phyloP scores from a whole-genome alignment of 257 asterid genomes.

The Nicotiana tomentosiformis region DNA sequence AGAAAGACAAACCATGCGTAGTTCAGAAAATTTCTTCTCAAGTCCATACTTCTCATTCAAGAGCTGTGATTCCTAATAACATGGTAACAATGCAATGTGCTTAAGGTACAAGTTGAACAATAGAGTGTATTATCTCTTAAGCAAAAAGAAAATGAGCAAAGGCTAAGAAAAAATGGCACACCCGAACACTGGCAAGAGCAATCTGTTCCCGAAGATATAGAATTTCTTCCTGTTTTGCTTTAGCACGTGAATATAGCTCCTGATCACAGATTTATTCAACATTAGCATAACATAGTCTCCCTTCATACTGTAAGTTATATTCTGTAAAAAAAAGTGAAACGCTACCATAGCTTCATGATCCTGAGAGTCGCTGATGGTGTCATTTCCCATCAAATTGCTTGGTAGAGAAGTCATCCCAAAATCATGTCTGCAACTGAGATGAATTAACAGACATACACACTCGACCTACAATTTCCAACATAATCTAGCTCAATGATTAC shows the following conservation, averaged over 20 bases:
- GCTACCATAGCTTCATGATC: slow-evolving; percentile 73
- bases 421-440: slow-evolving; percentile 37
- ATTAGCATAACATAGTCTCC: neutral
- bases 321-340: slow-evolving; percentile 19
- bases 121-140: slow-evolving; percentile 4
- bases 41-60: slow-evolving; percentile 73
- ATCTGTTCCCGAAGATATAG: slow-evolving; percentile 64
- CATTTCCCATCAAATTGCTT: slow-evolving; percentile 46
- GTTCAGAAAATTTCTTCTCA: slow-evolving; percentile 79
- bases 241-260: slow-evolving; percentile 61
- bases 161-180: slow-evolving; percentile 29
- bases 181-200: slow-evolving; percentile 78
- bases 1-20: slow-evolving; percentile 65
- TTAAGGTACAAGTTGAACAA: slow-evolving; percentile 11
- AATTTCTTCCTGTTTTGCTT: slow-evolving; percentile 70
- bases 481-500: slow-evolving; percentile 28
- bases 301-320: neutral
- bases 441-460: slow-evolving; percentile 11
- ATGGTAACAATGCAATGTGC: slow-evolving; percentile 1
- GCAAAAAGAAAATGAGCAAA: neutral
- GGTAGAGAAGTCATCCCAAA: slow-evolving; percentile 40
- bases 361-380: slow-evolving; percentile 28
- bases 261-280: slow-evolving; percentile 19
- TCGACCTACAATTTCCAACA: neutral
- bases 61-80: slow-evolving; percentile 66